Evolutionary conservation across 352 stramenopile species (phyloP).

Genomic region (Thraustochytrium aureum): DNA sequence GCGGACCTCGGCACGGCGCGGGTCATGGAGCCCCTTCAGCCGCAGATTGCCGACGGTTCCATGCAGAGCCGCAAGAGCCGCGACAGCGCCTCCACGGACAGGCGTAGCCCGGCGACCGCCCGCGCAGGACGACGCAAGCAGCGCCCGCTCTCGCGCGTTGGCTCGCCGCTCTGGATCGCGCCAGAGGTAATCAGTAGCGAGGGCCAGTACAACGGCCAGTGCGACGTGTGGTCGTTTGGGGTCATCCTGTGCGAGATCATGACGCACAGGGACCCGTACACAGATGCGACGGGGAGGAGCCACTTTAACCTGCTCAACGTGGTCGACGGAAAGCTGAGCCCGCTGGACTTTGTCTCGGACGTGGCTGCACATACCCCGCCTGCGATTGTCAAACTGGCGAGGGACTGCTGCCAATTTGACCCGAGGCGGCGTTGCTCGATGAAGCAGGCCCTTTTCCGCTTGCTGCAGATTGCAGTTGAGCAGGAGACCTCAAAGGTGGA

Average conservation of each 20-base stretch:
- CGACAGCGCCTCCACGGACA: background rate
- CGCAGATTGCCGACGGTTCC: background rate
- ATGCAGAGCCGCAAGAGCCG: background rate
- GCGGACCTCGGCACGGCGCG: constrained; percentile 51
- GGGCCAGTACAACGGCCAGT: constrained; percentile 34
- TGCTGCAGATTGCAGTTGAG: constrained; percentile 45
- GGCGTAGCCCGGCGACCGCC: no score
- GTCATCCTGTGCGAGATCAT: constrained; percentile 51
- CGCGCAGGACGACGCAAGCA: background rate
- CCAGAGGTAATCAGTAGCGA: constrained; percentile 50
- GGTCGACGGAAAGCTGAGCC: constrained; percentile 33
- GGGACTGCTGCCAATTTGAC: constrained; percentile 19
- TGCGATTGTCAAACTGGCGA: constrained; percentile 15
- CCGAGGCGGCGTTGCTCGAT: constrained; percentile 24
- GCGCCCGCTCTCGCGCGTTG: constrained; percentile 36
- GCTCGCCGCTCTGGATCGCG: constrained; percentile 52
- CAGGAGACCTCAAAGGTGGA: constrained; percentile 49
- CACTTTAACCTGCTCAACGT: constrained; percentile 44
- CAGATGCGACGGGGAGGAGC: constrained; percentile 1
- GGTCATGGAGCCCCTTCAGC: background rate
- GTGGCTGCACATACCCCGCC: constrained; percentile 5
- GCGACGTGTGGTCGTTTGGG: constrained; percentile 54
- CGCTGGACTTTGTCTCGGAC: constrained; percentile 26
- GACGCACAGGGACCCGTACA: constrained; percentile 49
- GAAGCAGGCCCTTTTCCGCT: constrained; percentile 46